Evolutionary conservation across 257 asterid species (phyloP).

Genomic region (Petunia secreta): DNA sequence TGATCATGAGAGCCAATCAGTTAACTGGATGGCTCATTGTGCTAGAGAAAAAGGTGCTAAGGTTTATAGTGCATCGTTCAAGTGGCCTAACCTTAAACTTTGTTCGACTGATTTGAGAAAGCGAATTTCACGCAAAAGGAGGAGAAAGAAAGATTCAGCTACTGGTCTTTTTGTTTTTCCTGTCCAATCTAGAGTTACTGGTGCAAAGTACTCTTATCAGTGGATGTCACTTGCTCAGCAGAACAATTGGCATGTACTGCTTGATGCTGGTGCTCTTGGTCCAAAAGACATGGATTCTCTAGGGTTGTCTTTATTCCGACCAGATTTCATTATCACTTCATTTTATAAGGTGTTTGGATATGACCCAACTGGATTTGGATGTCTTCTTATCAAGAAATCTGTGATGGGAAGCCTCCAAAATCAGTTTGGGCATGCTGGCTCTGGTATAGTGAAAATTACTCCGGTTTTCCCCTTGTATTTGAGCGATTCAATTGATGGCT

Average conservation of each 20-base stretch:
- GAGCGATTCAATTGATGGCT: slow-evolving; percentile 90
- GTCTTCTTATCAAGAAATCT: slow-evolving; percentile 93
- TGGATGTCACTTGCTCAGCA: slow-evolving; percentile 99
- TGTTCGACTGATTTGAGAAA: slow-evolving; percentile 93
- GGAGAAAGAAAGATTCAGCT: slow-evolving; percentile 87
- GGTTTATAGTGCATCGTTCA: slow-evolving; percentile 94
- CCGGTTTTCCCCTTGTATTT: slow-evolving; percentile 87
- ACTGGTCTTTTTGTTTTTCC: slow-evolving; percentile 96
- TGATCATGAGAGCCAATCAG: slow-evolving; percentile 97
- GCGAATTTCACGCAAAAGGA: slow-evolving; percentile 84
- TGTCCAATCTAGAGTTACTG: slow-evolving; percentile 95
- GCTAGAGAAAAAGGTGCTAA: slow-evolving; percentile 97
- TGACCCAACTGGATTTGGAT: slow-evolving; percentile 98
- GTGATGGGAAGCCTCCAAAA: slow-evolving; percentile 91
- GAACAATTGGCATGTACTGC: slow-evolving; percentile 98
- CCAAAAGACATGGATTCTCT: slow-evolving; percentile 99
- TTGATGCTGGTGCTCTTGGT: slow-evolving; percentile 98
- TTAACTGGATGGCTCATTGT: slow-evolving; percentile 96
- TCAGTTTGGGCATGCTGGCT: slow-evolving; percentile 95
- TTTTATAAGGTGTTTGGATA: slow-evolving; percentile 94
- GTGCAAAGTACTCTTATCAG: slow-evolving; percentile 95
- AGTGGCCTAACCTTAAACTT: slow-evolving; percentile 94
- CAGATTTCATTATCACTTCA: slow-evolving; percentile 94
- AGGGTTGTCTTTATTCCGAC: slow-evolving; percentile 91
- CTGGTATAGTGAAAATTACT: slow-evolving; percentile 91